These are phyloP conservation scores for Colletotrichum coccodes DNA, from an alignment of 2,329 filamentous ascomycete species.

Conservation along the genomic window DNA sequence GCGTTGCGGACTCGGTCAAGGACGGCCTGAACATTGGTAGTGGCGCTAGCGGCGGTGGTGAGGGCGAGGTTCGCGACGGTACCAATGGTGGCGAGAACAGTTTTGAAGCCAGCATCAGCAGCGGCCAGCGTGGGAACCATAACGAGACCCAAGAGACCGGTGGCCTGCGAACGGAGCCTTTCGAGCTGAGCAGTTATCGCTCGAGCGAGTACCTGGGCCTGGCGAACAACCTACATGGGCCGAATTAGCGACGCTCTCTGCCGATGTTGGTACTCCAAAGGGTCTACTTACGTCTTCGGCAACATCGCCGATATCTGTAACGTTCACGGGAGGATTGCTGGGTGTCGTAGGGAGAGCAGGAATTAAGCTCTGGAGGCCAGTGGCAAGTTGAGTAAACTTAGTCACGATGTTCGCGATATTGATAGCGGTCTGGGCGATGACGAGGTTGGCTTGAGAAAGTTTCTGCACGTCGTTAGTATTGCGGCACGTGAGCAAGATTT, in stretches of 20 bases:
- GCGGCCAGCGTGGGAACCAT: not conserved
- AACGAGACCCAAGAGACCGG: not conserved
- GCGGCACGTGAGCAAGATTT: not conserved
- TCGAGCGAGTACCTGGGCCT: not conserved
- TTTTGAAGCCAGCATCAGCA: not conserved
- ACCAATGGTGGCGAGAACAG: not conserved
- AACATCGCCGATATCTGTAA: not conserved
- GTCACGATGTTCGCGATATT: not conserved
- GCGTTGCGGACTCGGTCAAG: constrained; percentile 2
- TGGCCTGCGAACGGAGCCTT: not conserved
- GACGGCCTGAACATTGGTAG: not conserved
- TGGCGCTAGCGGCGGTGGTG: not conserved
- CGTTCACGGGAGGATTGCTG: not conserved
- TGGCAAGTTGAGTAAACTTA: not conserved
- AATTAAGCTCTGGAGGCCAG: not conserved
- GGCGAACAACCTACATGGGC: not conserved
- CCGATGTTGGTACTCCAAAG: not conserved
- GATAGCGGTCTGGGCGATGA: not conserved
- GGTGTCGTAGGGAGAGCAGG: not conserved
- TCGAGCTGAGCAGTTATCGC: not conserved
- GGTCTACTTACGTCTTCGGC: not conserved
- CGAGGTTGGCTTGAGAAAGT: not conserved
- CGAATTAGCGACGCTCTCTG: not conserved
- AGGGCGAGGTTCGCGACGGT: not conserved
- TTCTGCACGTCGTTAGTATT: not conserved